Evolutionary conservation across 2,329 filamentous ascomycete species (phyloP).

Genomic region (Amphichorda felina): DNA sequence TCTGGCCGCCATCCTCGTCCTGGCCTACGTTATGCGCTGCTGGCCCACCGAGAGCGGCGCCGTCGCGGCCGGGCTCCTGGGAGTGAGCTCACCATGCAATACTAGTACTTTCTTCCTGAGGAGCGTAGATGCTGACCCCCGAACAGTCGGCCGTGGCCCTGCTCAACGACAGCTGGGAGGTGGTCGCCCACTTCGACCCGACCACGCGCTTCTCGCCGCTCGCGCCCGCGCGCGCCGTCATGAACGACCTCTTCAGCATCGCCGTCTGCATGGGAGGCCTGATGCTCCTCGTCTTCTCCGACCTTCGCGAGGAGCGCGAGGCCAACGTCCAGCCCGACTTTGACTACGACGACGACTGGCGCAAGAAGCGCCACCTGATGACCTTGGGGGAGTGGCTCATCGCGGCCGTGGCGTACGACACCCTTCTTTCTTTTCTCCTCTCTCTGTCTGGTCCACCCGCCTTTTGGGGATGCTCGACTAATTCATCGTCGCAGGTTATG

Average conservation of each 20-base stretch:
- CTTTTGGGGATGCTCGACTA: no score
- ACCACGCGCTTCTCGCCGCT: constrained; percentile 13
- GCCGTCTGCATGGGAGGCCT: constrained; percentile 20
- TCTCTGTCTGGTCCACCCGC: no score
- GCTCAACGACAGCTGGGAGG: constrained; percentile 25
- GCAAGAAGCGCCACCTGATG: no score
- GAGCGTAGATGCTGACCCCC: not conserved
- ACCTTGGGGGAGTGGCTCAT: no score
- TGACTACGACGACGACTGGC: no score
- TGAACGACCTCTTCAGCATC: constrained; percentile 20
- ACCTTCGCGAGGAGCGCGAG: no score
- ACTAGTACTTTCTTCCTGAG: not conserved
- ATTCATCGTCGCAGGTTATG: no score
- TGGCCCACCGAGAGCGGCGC: constrained; percentile 17
- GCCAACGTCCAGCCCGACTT: no score
- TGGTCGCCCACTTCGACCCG: constrained; percentile 15
- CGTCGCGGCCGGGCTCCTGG: constrained; percentile 16
- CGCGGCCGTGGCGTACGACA: no score
- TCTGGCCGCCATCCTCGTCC: constrained; percentile 16
- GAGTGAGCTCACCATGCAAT: constrained; percentile 13
- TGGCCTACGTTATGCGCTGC: constrained; percentile 17
- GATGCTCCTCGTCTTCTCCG: constrained; percentile 19
- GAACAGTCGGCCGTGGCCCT: constrained; percentile 17
- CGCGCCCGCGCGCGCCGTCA: constrained; percentile 13
- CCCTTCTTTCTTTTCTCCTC: no score